phyloP scores from a whole-genome alignment of 2,329 filamentous ascomycete species.

The Fusarium musae region DNA sequence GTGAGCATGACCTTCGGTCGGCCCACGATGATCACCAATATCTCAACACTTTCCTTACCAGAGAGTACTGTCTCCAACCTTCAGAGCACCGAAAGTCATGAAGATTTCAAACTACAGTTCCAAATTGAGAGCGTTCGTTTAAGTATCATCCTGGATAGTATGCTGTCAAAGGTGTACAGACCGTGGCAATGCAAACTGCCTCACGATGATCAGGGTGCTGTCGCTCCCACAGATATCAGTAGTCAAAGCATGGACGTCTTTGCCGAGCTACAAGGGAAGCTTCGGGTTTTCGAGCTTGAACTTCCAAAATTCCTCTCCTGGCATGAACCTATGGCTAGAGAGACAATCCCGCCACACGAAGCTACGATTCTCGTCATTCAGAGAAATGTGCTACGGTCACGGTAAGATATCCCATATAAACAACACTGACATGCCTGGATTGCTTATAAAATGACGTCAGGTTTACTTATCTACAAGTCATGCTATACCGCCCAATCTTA shows the following conservation, averaged over 20 bases:
- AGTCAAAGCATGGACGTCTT: background rate
- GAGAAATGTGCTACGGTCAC: background rate
- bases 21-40: background rate
- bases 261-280: background rate
- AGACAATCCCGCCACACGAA: background rate
- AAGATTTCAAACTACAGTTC: background rate
- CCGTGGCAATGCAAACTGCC: background rate
- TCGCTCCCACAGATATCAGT: background rate
- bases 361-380: background rate
- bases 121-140: background rate
- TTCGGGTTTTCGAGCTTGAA: background rate
- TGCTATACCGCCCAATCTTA: background rate
- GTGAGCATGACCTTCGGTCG: background rate
- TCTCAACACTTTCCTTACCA: background rate
- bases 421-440: too few species aligned
- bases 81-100: fast-evolving
- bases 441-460: fast-evolving
- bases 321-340: background rate
- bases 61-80: background rate
- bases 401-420: background rate
- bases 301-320: background rate
- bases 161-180: background rate
- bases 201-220: background rate
- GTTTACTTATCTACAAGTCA: background rate
- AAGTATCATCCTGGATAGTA: background rate